Evolutionary conservation across 768 basidiomycete genomes (phyloP).

Genomic region (Rhizopogon salebrosus): DNA sequence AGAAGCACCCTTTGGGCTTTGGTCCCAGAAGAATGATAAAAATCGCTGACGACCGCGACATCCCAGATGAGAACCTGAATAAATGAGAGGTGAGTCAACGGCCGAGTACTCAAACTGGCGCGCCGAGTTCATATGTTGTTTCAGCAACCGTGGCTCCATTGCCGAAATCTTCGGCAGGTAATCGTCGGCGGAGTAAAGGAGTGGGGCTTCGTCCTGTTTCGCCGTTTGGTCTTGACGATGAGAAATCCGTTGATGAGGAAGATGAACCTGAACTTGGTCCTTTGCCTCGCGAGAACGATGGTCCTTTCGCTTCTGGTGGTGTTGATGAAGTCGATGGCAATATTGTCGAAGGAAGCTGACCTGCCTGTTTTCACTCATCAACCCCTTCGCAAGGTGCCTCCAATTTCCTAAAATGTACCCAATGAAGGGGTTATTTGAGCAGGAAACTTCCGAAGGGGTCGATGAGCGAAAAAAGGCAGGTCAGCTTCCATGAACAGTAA

Average conservation of each 20-base stretch:
- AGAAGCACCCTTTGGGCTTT: no score
- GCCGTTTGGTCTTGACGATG: conserved; percentile 73
- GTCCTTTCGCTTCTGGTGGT: conserved; percentile 73
- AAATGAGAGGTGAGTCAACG: conserved; percentile 83
- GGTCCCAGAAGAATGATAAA: no score
- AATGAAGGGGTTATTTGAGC: no score
- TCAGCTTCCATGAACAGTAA: no score
- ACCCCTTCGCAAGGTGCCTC: no score
- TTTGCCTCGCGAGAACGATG: conserved; percentile 66
- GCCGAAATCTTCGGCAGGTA: conserved; percentile 84
- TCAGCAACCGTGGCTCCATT: conserved; percentile 93
- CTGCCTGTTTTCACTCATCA: no score
- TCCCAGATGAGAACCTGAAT: conserved; percentile 79
- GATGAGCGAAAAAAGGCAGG: no score
- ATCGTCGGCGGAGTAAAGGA: conserved; percentile 79
- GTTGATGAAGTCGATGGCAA: conserved; percentile 81
- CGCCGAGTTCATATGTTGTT: conserved; percentile 3
- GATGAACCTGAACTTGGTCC: conserved; percentile 71
- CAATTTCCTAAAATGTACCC: no score
- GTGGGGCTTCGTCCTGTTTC: conserved; percentile 79
- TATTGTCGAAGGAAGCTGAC: no score
- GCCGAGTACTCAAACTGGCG: neutral
- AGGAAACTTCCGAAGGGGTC: no score
- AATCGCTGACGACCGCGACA: conserved; percentile 63
- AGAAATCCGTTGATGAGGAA: conserved; percentile 70